Conservation (phyloP, 768 basidiomycete species). For the Floccularia luteovirens region DNA sequence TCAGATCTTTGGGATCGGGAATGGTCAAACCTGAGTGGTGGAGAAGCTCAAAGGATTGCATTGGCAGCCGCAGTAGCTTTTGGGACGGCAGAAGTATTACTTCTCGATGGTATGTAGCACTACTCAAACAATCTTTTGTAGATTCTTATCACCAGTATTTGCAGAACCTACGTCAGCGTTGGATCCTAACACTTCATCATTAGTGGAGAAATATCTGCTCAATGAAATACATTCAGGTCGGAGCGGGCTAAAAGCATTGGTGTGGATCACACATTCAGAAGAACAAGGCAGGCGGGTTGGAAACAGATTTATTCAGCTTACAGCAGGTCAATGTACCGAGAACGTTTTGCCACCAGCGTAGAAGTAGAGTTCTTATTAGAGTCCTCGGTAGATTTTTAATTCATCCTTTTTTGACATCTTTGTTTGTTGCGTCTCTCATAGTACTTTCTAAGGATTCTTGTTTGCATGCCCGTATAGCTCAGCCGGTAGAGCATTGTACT, state of each 20-base stretch:
- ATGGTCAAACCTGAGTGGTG: slow-evolving; percentile 80
- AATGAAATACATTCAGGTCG: slow-evolving; percentile 40
- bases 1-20: slow-evolving; percentile 66
- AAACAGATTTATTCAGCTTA: slow-evolving; percentile 52
- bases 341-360: slow-evolving; percentile 12
- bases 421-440: not conserved
- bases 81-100: slow-evolving; percentile 67
- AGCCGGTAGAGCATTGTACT: slow-evolving; percentile 55
- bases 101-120: slow-evolving; percentile 60
- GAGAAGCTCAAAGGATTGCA: slow-evolving; percentile 80
- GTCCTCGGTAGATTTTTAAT: not conserved
- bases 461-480: slow-evolving; percentile 39
- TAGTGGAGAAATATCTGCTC: slow-evolving; percentile 59
- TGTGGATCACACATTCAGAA: slow-evolving; percentile 88
- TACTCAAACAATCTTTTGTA: not conserved
- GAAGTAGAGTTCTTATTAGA: not conserved
- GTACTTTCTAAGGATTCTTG: not conserved
- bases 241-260: slow-evolving; percentile 55
- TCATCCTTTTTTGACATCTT: not conserved
- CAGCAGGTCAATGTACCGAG: slow-evolving; percentile 34
- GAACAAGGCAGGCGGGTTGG: slow-evolving; percentile 75
- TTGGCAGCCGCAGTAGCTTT: slow-evolving; percentile 70
- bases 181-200: slow-evolving; percentile 55
- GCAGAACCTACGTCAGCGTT: slow-evolving; percentile 88
- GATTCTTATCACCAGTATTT: not conserved